phyloP scores from a whole-genome alignment of 202 grass and related monocot species.

The Brachypodium distachyon region DNA sequence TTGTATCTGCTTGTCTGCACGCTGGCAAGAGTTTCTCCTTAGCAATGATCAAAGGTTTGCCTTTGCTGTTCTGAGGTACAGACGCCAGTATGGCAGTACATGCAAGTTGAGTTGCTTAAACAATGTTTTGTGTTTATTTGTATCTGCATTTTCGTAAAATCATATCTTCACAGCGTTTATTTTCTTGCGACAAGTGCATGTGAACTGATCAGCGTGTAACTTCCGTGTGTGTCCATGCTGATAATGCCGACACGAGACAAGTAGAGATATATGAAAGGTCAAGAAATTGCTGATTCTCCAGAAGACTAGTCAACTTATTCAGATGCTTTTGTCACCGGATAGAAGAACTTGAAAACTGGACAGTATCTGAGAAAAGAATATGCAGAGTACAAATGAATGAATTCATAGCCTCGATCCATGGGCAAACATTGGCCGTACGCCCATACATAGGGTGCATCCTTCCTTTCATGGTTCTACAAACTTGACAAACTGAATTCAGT shows the following conservation, averaged over 20 bases:
- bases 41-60: no score
- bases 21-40: no score
- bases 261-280: background rate
- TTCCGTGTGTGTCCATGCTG: background rate
- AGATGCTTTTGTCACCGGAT: background rate
- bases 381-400: conserved; percentile 16
- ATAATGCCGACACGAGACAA: background rate
- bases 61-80: no score
- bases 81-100: no score
- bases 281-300: background rate
- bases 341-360: background rate
- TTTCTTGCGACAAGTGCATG: background rate
- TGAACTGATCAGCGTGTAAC: background rate
- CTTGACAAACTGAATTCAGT: conserved; percentile 17
- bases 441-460: conserved; percentile 15
- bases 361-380: background rate
- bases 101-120: no score
- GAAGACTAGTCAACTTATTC: background rate
- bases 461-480: conserved; percentile 9
- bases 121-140: no score
- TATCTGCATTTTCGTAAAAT: no score
- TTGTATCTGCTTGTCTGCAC: no score
- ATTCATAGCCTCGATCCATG: conserved; percentile 30
- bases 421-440: conserved; percentile 6
- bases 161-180: no score